Conservation (phyloP, 228 moss, liverwort and hornwort species). For the Sphagnum fallax region DNA sequence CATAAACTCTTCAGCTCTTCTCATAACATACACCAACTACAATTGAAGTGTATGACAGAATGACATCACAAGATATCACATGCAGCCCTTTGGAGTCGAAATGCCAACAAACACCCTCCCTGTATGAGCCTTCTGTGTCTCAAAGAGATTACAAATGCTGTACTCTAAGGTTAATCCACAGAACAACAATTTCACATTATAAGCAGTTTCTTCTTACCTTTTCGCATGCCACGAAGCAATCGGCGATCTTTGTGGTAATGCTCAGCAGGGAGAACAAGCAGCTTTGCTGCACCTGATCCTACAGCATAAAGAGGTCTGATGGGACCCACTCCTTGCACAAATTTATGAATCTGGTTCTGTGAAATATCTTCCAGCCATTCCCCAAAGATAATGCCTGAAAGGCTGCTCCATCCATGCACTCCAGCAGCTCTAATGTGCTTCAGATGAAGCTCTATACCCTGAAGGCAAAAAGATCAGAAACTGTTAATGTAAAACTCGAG, state of each 20-base stretch:
- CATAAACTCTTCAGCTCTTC: not conserved
- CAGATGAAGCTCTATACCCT: conserved; percentile 95
- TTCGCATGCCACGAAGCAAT: conserved; percentile 75
- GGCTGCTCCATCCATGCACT: conserved; percentile 93
- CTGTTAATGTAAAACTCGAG: not conserved
- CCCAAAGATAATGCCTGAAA: conserved; percentile 70
- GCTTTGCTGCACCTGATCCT: conserved; percentile 90
- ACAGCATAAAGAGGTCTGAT: conserved; percentile 90
- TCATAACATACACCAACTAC: not conserved
- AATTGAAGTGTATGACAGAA: not conserved
- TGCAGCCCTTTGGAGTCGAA: not conserved
- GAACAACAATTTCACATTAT: no score
- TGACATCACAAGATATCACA: no score
- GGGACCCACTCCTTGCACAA: conserved; percentile 87
- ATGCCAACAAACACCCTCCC: no score
- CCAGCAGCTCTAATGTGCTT: conserved; percentile 91
- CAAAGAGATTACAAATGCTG: no score
- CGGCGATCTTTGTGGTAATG: conserved; percentile 82
- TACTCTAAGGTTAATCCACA: no score
- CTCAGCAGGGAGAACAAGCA: conserved; percentile 81
- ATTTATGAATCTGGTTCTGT: conserved; percentile 89
- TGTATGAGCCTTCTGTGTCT: no score
- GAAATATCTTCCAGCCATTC: conserved; percentile 97
- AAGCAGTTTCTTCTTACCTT: conserved; percentile 21
- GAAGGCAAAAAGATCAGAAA: conserved; percentile 1